phyloP scores from a whole-genome alignment of 805 yeast genomes.

The Scheffersomyces spartinae region DNA sequence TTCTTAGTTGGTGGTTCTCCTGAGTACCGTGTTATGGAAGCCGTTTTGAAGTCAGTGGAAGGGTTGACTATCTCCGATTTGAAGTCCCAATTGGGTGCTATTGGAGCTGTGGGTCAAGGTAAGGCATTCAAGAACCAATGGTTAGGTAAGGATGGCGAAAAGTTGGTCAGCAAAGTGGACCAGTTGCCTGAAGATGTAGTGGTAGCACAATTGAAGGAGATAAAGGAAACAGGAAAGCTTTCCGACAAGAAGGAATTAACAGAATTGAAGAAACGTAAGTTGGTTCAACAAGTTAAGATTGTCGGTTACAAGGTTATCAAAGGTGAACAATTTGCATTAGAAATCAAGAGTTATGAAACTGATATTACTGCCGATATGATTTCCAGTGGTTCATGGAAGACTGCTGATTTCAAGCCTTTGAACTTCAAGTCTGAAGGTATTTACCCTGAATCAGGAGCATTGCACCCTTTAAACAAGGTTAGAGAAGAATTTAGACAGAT shows the following conservation, averaged over 20 bases:
- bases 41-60: slow-evolving; percentile 62
- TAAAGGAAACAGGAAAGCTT: slow-evolving; percentile 45
- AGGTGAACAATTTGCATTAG: slow-evolving; percentile 76
- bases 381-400: slow-evolving; percentile 68
- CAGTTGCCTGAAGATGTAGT: slow-evolving; percentile 56
- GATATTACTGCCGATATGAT: slow-evolving; percentile 94
- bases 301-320: slow-evolving; percentile 68
- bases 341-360: slow-evolving; percentile 75
- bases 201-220: slow-evolving; percentile 47
- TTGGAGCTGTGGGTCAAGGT: slow-evolving; percentile 91
- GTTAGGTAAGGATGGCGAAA: slow-evolving; percentile 83
- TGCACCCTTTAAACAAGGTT: slow-evolving; percentile 94
- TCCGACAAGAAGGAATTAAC: slow-evolving; percentile 53
- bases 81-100: slow-evolving; percentile 57
- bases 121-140: slow-evolving; percentile 96
- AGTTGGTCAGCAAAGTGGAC: slow-evolving; percentile 50
- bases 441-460: slow-evolving; percentile 76
- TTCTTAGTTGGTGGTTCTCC: slow-evolving; percentile 79
- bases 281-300: slow-evolving; percentile 57
- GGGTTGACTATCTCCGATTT: slow-evolving; percentile 78
- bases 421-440: slow-evolving; percentile 95
- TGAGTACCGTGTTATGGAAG: slow-evolving; percentile 68
- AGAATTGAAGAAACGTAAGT: slow-evolving; percentile 92
- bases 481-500: slow-evolving; percentile 97
- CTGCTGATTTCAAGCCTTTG: slow-evolving; percentile 82